Evolutionary conservation across 2,329 filamentous ascomycete species (phyloP).

Genomic region (Alternaria sp.): DNA sequence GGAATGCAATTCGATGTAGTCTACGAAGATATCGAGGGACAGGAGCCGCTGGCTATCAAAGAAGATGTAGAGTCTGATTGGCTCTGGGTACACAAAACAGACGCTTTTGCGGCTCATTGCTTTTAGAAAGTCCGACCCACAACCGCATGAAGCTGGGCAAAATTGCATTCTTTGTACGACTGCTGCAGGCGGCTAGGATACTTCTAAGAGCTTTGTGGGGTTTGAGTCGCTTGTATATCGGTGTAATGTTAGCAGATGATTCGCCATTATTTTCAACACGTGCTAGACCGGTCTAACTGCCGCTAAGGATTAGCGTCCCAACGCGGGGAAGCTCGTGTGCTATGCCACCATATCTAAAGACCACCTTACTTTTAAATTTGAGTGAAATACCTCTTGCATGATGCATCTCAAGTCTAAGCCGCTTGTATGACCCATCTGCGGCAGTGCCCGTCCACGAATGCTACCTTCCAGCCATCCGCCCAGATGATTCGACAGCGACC

Average conservation of each 20-base stretch:
- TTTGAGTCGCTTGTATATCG: background rate
- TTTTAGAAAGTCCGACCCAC: background rate
- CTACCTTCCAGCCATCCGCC: background rate
- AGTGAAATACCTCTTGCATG: background rate
- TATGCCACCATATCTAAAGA: background rate
- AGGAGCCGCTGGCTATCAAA: background rate
- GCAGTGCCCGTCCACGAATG: background rate
- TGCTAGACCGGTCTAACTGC: background rate
- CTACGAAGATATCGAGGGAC: background rate
- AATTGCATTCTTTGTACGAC: background rate
- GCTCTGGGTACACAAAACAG: conserved; percentile 6
- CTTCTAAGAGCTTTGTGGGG: background rate
- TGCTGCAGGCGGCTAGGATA: background rate
- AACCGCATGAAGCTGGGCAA: background rate
- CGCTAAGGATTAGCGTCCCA: conserved; percentile 2
- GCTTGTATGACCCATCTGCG: background rate
- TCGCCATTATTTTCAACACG: background rate
- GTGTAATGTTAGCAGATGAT: background rate
- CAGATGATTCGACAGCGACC: too few species aligned
- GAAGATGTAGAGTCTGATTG: conserved; percentile 4
- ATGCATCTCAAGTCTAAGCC: background rate
- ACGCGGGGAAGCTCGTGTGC: background rate
- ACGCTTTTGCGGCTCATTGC: conserved; percentile 1
- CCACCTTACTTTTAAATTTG: background rate
- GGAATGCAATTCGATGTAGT: background rate